Percentiles rank a stretch among this genome's conserved stretches.
phyloP scores from a whole-genome alignment of 1,284 basidiomycete genomes.

The Xerocomus minutiporus region DNA sequence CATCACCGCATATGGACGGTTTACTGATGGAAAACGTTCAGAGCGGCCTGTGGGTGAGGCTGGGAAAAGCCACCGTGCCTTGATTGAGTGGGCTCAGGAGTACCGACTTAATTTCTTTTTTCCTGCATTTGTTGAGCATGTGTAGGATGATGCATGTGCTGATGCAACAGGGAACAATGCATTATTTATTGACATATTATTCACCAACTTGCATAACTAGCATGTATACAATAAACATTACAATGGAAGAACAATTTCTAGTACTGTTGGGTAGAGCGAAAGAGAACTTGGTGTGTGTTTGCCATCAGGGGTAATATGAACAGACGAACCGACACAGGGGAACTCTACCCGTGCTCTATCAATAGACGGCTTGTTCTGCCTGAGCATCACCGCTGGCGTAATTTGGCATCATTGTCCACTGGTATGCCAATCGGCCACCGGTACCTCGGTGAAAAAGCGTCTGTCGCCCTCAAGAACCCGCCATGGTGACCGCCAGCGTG shows the following conservation, averaged over 20 bases:
- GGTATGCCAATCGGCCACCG: no score
- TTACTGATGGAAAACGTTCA: conserved; percentile 20
- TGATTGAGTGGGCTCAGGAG: conserved; percentile 6
- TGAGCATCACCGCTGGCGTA: neutral
- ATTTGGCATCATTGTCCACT: neutral
- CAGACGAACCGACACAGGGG: conserved; percentile 5
- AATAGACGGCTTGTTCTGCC: neutral
- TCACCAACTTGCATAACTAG: conserved; percentile 2
- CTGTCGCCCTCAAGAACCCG: neutral
- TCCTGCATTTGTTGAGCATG: neutral
- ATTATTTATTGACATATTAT: conserved; percentile 17
- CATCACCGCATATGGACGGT: conserved; percentile 5
- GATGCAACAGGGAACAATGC: neutral
- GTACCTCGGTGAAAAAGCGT: neutral
- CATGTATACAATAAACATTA: conserved; percentile 5
- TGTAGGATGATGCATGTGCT: neutral
- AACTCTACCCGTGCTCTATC: conserved; percentile 8
- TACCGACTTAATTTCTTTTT: neutral
- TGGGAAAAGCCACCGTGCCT: conserved; percentile 28
- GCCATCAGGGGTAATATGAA: neutral
- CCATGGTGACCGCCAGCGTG: neutral
- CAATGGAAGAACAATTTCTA: neutral
- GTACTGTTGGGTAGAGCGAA: neutral
- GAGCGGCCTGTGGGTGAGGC: conserved; percentile 53
- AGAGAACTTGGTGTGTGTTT: neutral